Evolutionary conservation across 306 rosid genomes (phyloP).

Genomic region (Begonia fuchsioides): DNA sequence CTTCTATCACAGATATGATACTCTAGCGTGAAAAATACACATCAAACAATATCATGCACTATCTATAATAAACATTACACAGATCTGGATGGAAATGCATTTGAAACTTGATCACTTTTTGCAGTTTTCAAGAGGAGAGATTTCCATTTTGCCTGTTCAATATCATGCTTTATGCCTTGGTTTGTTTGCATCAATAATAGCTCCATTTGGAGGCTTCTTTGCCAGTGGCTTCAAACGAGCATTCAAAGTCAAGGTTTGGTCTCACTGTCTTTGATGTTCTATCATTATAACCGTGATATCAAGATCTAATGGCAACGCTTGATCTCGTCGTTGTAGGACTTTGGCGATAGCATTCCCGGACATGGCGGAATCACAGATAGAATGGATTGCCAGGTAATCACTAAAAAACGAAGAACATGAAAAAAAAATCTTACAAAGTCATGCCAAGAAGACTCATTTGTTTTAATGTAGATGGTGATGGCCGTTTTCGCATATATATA

Average conservation of each 20-base stretch:
- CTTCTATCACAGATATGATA: no score
- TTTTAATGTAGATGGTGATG: conserved; percentile 81
- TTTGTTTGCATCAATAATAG: conserved; percentile 87
- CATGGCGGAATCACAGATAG: conserved; percentile 98
- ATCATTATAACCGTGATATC: conserved; percentile 1
- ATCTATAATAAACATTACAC: no score
- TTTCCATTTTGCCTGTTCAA: conserved; percentile 69
- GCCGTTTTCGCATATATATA: conserved; percentile 93
- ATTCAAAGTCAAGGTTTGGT: conserved; percentile 75
- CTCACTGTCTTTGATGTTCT: conserved; percentile 2
- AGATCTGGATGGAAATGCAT: no score
- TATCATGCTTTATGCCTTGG: conserved; percentile 89
- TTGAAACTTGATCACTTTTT: neutral
- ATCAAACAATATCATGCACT: no score
- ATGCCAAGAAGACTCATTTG: no score
- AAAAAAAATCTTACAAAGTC: no score
- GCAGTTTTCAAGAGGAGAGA: conserved; percentile 83
- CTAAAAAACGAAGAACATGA: neutral
- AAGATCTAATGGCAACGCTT: conserved; percentile 6
- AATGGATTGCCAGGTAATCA: conserved; percentile 97
- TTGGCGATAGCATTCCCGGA: conserved; percentile 98
- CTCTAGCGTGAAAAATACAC: no score
- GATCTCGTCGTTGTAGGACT: conserved; percentile 47
- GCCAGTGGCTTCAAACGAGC: conserved; percentile 99
- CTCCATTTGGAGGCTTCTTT: conserved; percentile 99